A percentile compares a stretch with the other conserved stretches of the same genome.
Conservation (phyloP, 1,139 yeast genomes). For the Taphrina pruni region DNA sequence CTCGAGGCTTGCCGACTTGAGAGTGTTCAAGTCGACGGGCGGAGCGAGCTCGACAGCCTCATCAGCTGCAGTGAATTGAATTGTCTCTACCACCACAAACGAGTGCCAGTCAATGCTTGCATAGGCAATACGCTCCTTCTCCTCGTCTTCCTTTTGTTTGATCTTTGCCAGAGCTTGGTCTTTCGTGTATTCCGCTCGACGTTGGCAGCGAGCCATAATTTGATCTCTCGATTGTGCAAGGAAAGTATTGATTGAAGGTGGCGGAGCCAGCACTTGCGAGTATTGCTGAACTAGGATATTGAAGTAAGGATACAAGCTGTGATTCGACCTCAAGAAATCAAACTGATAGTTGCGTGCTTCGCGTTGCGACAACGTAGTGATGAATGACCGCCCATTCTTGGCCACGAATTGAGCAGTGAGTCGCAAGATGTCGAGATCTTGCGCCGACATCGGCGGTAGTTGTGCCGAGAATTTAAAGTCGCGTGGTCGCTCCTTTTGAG, state of each 20-base stretch:
- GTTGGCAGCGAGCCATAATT: conserved; percentile 61
- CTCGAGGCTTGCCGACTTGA: conserved; percentile 67
- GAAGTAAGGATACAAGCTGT: conserved; percentile 67
- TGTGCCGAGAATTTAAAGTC: conserved; percentile 59
- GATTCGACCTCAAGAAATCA: conserved; percentile 67
- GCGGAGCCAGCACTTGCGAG: conserved; percentile 53
- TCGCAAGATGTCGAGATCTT: conserved; percentile 73
- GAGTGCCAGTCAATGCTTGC: conserved; percentile 90
- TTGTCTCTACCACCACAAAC: conserved; percentile 71
- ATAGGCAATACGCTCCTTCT: conserved; percentile 60
- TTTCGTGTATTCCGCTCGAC: conserved; percentile 64
- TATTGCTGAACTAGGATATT: conserved; percentile 64
- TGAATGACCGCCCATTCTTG: conserved; percentile 60
- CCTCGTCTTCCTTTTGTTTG: conserved; percentile 51
- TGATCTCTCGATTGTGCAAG: conserved; percentile 49
- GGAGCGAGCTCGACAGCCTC: conserved; percentile 64
- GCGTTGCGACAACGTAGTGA: conserved; percentile 55
- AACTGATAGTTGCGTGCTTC: conserved; percentile 62
- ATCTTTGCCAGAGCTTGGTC: conserved; percentile 53
- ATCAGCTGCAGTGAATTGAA: conserved; percentile 72
- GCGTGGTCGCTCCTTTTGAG: conserved; percentile 51
- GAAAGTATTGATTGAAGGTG: conserved; percentile 46
- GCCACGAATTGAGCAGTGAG: conserved; percentile 73
- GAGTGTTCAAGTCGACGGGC: conserved; percentile 66
- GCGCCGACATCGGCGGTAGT: conserved; percentile 63